These are phyloP conservation scores for Penicillium sp. DNA, from an alignment of 2,329 filamentous ascomycete species.

Conservation along the genomic window DNA sequence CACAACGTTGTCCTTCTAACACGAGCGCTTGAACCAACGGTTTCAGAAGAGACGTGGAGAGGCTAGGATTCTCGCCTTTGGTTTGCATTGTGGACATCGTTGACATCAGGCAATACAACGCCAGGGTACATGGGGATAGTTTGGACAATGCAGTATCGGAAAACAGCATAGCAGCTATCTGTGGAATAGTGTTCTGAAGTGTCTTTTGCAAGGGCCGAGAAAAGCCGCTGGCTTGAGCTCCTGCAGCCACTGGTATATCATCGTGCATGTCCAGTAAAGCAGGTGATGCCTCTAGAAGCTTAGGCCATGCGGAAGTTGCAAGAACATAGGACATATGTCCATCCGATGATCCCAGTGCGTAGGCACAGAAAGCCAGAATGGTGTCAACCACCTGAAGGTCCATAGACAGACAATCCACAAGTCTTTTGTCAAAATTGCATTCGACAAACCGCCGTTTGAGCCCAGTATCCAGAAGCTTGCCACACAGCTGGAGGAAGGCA, in stretches of 20 bases:
- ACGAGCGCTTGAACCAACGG: slow-evolving; percentile 32
- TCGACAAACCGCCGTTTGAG: slow-evolving; percentile 61
- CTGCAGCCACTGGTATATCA: slow-evolving; percentile 27
- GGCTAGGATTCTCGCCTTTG: slow-evolving; percentile 27
- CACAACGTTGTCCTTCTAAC: slow-evolving; percentile 6
- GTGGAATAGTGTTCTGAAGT: slow-evolving; percentile 26
- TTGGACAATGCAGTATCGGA: slow-evolving; percentile 14
- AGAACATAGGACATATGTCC: slow-evolving; percentile 29
- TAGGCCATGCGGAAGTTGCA: slow-evolving; percentile 31
- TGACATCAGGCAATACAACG: slow-evolving; percentile 33
- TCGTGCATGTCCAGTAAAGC: slow-evolving; percentile 28
- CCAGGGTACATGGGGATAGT: slow-evolving; percentile 34
- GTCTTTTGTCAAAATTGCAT: slow-evolving; percentile 65
- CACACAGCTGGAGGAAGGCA: slow-evolving; percentile 55
- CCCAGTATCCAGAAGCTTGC: slow-evolving; percentile 48
- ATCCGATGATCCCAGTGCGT: slow-evolving; percentile 29
- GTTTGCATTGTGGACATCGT: slow-evolving; percentile 33
- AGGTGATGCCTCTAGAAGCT: slow-evolving; percentile 29
- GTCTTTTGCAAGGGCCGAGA: slow-evolving; percentile 32
- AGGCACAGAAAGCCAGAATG: slow-evolving; percentile 34
- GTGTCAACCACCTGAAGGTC: slow-evolving; percentile 53
- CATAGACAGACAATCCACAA: slow-evolving; percentile 61
- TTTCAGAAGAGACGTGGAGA: slow-evolving; percentile 28
- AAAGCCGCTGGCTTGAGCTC: slow-evolving; percentile 22
- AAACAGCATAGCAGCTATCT: slow-evolving; percentile 27